Conservation (phyloP, 805 yeast genomes). For the Candida qinlingensis region DNA sequence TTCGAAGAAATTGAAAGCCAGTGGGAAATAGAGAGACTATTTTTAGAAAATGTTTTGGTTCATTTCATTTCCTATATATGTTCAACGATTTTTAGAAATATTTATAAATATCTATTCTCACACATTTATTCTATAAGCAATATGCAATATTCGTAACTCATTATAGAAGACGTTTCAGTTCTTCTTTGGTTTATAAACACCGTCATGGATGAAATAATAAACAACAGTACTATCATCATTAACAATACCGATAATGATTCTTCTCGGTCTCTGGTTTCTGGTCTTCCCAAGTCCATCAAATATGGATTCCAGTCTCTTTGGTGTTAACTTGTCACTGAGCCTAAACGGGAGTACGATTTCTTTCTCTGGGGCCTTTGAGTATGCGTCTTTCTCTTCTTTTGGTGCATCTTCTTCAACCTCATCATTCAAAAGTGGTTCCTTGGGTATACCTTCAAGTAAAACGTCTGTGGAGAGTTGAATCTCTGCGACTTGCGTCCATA, state of each 20-base stretch:
- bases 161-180: slow-evolving; percentile 27
- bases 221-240: slow-evolving; percentile 66
- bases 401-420: slow-evolving; percentile 3
- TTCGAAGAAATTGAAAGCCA: slow-evolving; percentile 53
- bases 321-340: slow-evolving; percentile 27
- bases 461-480: slow-evolving; percentile 5
- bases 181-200: slow-evolving; percentile 58
- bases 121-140: too few species aligned
- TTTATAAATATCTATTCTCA: too few species aligned
- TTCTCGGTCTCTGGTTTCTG: slow-evolving; percentile 29
- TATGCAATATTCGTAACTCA: too few species aligned
- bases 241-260: slow-evolving; percentile 49
- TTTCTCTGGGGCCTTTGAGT: slow-evolving; percentile 2
- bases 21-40: slow-evolving; percentile 10
- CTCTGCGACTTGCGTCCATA: slow-evolving; percentile 21
- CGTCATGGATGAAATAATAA: slow-evolving; percentile 64
- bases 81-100: too few species aligned
- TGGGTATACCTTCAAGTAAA: slow-evolving; percentile 19
- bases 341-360: slow-evolving; percentile 32
- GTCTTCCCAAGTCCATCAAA: slow-evolving; percentile 28
- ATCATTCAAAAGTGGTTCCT: slow-evolving; percentile 18
- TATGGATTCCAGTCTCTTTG: slow-evolving; percentile 34
- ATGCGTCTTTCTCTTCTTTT: slow-evolving; percentile 1
- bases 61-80: too few species aligned
- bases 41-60: too few species aligned